phyloP scores from a whole-genome alignment of 768 basidiomycete genomes.

The Auricularia sp. region DNA sequence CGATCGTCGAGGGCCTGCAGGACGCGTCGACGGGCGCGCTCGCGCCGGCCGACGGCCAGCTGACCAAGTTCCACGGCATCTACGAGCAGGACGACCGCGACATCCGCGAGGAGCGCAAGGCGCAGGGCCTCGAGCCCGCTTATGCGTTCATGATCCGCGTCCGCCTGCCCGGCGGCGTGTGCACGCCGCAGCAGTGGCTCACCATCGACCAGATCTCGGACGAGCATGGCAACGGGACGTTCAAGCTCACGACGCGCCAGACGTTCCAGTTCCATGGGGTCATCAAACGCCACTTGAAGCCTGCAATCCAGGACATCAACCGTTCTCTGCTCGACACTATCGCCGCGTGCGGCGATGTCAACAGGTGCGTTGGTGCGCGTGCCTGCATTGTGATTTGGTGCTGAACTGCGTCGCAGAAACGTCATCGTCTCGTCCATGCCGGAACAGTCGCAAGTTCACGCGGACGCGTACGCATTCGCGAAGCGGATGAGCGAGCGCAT shows the following conservation, averaged over 20 bases:
- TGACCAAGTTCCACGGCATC: constrained; percentile 97
- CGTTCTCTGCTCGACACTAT: constrained; percentile 83
- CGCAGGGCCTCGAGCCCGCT: constrained; percentile 87
- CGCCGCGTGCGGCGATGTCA: constrained; percentile 97
- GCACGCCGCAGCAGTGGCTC: constrained; percentile 84
- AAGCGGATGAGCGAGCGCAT: constrained; percentile 77
- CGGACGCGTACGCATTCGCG: constrained; percentile 72
- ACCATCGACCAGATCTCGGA: constrained; percentile 94
- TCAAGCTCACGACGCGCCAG: constrained; percentile 95
- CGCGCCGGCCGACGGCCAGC: constrained; percentile 79
- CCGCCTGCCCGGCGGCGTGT: constrained; percentile 93
- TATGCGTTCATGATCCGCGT: constrained; percentile 98
- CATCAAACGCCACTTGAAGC: constrained; percentile 92
- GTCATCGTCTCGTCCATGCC: constrained; percentile 90
- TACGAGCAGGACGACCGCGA: constrained; percentile 98
- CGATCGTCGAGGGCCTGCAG: constrained; percentile 82
- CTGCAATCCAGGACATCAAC: constrained; percentile 95
- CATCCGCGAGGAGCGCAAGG: constrained; percentile 91
- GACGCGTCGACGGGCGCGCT: constrained; percentile 86
- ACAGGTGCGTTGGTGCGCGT: constrained; percentile 42
- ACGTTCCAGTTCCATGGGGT: constrained; percentile 99
- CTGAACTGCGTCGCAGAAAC: constrained; percentile 41
- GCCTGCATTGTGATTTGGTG: not conserved
- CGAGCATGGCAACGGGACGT: constrained; percentile 84
- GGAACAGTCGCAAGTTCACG: constrained; percentile 75